These are phyloP conservation scores for Coniochaeta sp. DNA, from an alignment of 2,329 filamentous ascomycete species.

Conservation along the genomic window DNA sequence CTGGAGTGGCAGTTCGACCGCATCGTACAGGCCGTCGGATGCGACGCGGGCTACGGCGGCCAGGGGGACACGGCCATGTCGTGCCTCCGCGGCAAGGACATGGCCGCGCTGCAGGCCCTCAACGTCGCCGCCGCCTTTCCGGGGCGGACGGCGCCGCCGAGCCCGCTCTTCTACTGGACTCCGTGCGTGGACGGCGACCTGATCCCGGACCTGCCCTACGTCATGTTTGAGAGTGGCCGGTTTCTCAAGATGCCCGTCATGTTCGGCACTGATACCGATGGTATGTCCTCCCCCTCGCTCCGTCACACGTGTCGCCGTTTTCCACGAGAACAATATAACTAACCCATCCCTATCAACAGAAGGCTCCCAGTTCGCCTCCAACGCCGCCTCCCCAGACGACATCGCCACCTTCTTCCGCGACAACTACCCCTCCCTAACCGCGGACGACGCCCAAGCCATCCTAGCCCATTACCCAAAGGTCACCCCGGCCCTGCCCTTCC, in stretches of 20 bases:
- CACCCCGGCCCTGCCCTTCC: slow-evolving; percentile 22
- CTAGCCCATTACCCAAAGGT: slow-evolving; percentile 28
- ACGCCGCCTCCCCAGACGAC: slow-evolving; percentile 25
- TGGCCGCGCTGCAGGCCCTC: slow-evolving; percentile 27
- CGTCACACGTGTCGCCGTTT: background rate
- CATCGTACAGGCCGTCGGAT: slow-evolving; percentile 26
- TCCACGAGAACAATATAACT: slow-evolving; percentile 3
- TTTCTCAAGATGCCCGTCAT: slow-evolving; percentile 38
- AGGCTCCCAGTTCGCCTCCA: slow-evolving; percentile 35
- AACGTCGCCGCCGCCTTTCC: slow-evolving; percentile 34
- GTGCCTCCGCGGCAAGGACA: slow-evolving; percentile 32
- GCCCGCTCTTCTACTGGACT: slow-evolving; percentile 41
- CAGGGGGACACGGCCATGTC: slow-evolving; percentile 24
- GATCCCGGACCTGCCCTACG: slow-evolving; percentile 32
- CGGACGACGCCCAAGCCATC: slow-evolving; percentile 26
- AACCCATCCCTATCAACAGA: slow-evolving; percentile 22
- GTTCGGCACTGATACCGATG: slow-evolving; percentile 35
- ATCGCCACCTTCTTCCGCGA: slow-evolving; percentile 32
- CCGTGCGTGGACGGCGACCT: slow-evolving; percentile 42
- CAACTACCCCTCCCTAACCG: slow-evolving; percentile 38
- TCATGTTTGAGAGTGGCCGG: slow-evolving; percentile 28
- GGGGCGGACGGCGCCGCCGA: slow-evolving; percentile 19
- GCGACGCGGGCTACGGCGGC: slow-evolving; percentile 15
- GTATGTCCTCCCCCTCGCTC: slow-evolving; percentile 17
- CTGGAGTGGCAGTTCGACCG: slow-evolving; percentile 41